These are phyloP conservation scores for Exutisphaerella laricina DNA, from an alignment of 2,329 filamentous ascomycete genomes.

Conservation along the genomic window DNA sequence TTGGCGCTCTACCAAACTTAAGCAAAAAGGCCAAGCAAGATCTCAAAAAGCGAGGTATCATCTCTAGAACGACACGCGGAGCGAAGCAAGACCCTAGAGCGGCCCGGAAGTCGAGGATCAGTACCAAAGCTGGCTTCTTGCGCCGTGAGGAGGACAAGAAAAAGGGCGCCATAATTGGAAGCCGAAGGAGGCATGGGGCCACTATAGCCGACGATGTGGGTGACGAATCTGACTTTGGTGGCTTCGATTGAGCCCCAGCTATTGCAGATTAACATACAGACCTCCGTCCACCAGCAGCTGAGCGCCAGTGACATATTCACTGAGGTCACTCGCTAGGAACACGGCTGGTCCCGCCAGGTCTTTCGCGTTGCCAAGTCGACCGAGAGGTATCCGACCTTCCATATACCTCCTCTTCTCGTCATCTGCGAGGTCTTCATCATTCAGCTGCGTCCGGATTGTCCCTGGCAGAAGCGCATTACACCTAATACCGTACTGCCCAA, in stretches of 20 bases:
- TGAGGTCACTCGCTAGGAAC: slow-evolving; percentile 75
- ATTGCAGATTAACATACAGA: slow-evolving; percentile 83
- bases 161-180: slow-evolving; percentile 37
- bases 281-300: slow-evolving; percentile 85
- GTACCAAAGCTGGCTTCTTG: slow-evolving; percentile 74
- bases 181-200: slow-evolving; percentile 31
- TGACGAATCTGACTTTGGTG: slow-evolving; percentile 38
- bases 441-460: slow-evolving; percentile 77
- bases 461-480: slow-evolving; percentile 82
- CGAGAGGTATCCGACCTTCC: slow-evolving; percentile 74
- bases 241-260: slow-evolving; percentile 35
- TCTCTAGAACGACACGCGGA: slow-evolving; percentile 52
- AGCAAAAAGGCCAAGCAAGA: slow-evolving; percentile 78
- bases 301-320: slow-evolving; percentile 74
- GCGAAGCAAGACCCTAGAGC: slow-evolving; percentile 39
- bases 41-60: slow-evolving; percentile 75
- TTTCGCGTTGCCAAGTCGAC: slow-evolving; percentile 62
- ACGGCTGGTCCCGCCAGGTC: slow-evolving; percentile 81
- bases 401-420: slow-evolving; percentile 68
- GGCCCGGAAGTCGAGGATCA: slow-evolving; percentile 61
- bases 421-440: slow-evolving; percentile 73
- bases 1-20: slow-evolving; percentile 78
- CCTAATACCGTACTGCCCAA: slow-evolving; percentile 69
- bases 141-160: slow-evolving; percentile 62
- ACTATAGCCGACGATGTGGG: slow-evolving; percentile 16